These are phyloP conservation scores for Quercus agrifolia DNA, from an alignment of 306 rosid genomes.

Conservation along the genomic window DNA sequence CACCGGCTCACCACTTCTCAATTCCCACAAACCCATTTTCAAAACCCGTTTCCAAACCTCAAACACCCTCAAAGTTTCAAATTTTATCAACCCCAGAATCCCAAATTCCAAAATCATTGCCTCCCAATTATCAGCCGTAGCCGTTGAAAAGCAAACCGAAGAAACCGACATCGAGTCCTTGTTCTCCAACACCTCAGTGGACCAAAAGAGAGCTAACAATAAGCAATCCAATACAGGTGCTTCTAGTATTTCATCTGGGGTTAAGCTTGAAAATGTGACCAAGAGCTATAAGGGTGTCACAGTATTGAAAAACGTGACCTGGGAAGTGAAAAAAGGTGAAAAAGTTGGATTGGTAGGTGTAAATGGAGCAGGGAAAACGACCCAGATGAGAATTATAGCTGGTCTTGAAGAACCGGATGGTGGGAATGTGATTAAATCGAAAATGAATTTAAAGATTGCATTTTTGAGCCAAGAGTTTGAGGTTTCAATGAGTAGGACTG, in stretches of 20 bases:
- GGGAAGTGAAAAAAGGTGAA: conserved; percentile 94
- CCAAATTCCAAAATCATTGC: conserved; percentile 12
- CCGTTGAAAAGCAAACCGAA: conserved; percentile 38
- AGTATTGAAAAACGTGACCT: conserved; percentile 66
- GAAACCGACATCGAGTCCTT: conserved; percentile 68
- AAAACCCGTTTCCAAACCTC: conserved; percentile 22
- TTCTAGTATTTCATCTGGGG: conserved; percentile 77
- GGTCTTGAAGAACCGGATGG: conserved; percentile 86
- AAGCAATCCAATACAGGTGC: conserved; percentile 55
- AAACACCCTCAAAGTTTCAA: conserved; percentile 26
- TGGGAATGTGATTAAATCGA: conserved; percentile 75
- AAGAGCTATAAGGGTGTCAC: conserved; percentile 79
- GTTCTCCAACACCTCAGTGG: conserved; percentile 41
- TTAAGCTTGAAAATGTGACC: conserved; percentile 65
- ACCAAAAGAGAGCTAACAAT: conserved; percentile 33
- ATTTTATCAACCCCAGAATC: conserved; percentile 16
- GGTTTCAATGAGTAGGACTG: conserved; percentile 80
- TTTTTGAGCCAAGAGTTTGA: conserved; percentile 93
- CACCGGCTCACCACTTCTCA: conserved; percentile 48
- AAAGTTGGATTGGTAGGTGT: conserved; percentile 95
- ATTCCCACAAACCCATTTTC: conserved; percentile 34
- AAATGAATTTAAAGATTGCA: conserved; percentile 72
- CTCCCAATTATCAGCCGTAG: conserved; percentile 42
- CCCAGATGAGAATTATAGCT: conserved; percentile 88
- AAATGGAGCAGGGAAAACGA: conserved; percentile 93